Evolutionary conservation across 1,284 basidiomycete genomes (phyloP).

Genomic region (Schizophyllum commune): DNA sequence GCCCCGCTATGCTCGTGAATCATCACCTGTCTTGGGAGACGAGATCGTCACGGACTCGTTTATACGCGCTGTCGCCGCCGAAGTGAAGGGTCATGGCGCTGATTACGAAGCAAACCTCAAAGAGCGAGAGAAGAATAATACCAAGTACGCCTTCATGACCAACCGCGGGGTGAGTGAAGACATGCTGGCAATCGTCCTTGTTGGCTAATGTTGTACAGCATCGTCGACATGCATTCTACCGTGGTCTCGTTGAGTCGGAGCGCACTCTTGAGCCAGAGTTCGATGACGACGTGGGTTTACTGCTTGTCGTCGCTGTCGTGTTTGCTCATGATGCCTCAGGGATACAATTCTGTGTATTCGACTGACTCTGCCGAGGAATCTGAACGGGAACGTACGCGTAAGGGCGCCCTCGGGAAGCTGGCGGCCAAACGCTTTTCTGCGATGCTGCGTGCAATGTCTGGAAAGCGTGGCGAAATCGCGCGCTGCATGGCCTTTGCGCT

Average conservation of each 20-base stretch:
- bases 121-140: slow-evolving; percentile 73
- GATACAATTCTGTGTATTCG: slow-evolving; percentile 87
- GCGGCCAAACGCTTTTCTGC: slow-evolving; percentile 80
- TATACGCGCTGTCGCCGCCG: slow-evolving; percentile 76
- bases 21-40: slow-evolving; percentile 38
- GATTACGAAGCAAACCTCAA: slow-evolving; percentile 72
- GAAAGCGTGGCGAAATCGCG: slow-evolving; percentile 86
- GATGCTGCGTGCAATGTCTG: slow-evolving; percentile 82
- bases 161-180: slow-evolving; percentile 49
- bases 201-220: slow-evolving; percentile 38
- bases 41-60: slow-evolving; percentile 74
- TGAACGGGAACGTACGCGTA: slow-evolving; percentile 73
- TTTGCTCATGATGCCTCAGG: slow-evolving; percentile 35
- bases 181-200: neutral
- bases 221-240: slow-evolving; percentile 77
- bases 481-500: slow-evolving; percentile 94
- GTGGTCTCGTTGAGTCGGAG: slow-evolving; percentile 61
- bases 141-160: slow-evolving; percentile 76
- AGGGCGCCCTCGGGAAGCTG: slow-evolving; percentile 67
- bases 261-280: slow-evolving; percentile 63
- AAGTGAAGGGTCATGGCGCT: slow-evolving; percentile 75
- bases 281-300: slow-evolving; percentile 67
- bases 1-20: slow-evolving; percentile 4
- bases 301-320: slow-evolving; percentile 2
- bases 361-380: slow-evolving; percentile 94